Base-by-base conservation (phyloP, 2,329 filamentous ascomycete genomes). In the Neocatenulostroma microsporum region DNA sequence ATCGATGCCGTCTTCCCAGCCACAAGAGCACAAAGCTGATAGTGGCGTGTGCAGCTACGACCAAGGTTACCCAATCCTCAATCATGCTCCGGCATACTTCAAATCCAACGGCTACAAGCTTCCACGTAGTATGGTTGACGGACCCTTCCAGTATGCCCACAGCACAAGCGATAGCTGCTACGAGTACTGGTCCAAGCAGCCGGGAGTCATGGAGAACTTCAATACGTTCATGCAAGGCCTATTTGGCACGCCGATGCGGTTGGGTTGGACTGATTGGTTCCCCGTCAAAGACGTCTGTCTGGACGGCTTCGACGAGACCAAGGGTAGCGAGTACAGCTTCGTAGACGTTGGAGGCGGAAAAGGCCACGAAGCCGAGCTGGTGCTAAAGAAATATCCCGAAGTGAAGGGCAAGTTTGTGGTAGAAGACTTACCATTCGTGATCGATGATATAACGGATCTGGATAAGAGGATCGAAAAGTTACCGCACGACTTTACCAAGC, bases 181-280 rank as follows among this genome's bases (percentile, higher is more conserved):
- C 19, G 34, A 37, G 3, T 42, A 44, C 27, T 42, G 30, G 40
- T 41, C 42, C n/a, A 40, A 43, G 21, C 36, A 44, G 24, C 31
- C 44, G 2, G 45, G 42, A 13, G 37, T 42, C 4, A 41, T 45
- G 42, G 40, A 47, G 37, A 46, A 40, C 20, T 47, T 47, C 37
- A 43, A 44, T 25, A 39, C 39, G 8, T 44, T 45, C 36, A 44
- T 39, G 38, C 35, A 45, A 40, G 44, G 36, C 13, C 43, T 39
- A 9, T 47, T 43, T 21, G 42, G 40, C 5, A 34, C 42, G 17
- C 30, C 37, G 7, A 25, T 20, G 7, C 37, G 40, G 12, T 24
- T 39, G 6, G 33, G 31, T 13, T 42, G 40, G 40, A 12, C 35
- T 9, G 30, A 35, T 6, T 46, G 37, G 44, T 47, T 44, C 23